Percentiles rank a stretch among this genome's conserved stretches.
Conservation (phyloP, 257 asterid genomes). For the Salvia rosmarinus region DNA sequence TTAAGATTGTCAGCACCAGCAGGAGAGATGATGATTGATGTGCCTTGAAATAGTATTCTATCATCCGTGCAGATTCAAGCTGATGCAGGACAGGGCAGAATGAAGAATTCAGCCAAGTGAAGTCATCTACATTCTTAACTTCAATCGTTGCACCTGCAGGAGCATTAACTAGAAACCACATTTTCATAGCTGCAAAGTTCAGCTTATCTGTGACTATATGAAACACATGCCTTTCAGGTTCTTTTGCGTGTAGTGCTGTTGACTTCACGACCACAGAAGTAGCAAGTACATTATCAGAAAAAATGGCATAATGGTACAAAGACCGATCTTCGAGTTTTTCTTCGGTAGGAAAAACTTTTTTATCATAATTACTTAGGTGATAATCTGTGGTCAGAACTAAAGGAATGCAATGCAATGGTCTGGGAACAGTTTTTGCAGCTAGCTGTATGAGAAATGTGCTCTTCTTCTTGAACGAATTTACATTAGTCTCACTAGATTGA, state of each 20-base stretch:
- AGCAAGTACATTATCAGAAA: constrained; percentile 91
- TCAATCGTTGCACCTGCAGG: constrained; percentile 74
- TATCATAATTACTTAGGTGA: constrained; percentile 59
- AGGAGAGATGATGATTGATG: constrained; percentile 75
- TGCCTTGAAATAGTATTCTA: constrained; percentile 93
- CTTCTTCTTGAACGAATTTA: constrained; percentile 63
- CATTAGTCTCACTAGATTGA: constrained; percentile 72
- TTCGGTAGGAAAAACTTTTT: constrained; percentile 57
- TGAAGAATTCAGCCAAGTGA: constrained; percentile 91
- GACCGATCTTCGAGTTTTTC: constrained; percentile 88
- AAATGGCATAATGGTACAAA: constrained; percentile 81
- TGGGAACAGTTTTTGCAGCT: constrained; percentile 94
- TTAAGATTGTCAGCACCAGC: constrained; percentile 84
- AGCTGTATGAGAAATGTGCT: constrained; percentile 89
- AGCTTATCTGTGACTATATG: constrained; percentile 92
- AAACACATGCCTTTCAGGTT: constrained; percentile 85
- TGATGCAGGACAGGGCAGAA: constrained; percentile 94
- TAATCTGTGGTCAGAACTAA: constrained; percentile 79
- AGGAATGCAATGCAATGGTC: constrained; percentile 86
- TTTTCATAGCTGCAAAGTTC: constrained; percentile 90
- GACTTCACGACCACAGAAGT: constrained; percentile 92
- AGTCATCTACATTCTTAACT: constrained; percentile 84
- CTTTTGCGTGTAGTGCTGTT: constrained; percentile 76
- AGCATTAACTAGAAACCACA: constrained; percentile 92
- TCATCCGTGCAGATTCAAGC: constrained; percentile 92